Evolutionary conservation across 768 basidiomycete genomes (phyloP).

Genomic region (Mycena venus): DNA sequence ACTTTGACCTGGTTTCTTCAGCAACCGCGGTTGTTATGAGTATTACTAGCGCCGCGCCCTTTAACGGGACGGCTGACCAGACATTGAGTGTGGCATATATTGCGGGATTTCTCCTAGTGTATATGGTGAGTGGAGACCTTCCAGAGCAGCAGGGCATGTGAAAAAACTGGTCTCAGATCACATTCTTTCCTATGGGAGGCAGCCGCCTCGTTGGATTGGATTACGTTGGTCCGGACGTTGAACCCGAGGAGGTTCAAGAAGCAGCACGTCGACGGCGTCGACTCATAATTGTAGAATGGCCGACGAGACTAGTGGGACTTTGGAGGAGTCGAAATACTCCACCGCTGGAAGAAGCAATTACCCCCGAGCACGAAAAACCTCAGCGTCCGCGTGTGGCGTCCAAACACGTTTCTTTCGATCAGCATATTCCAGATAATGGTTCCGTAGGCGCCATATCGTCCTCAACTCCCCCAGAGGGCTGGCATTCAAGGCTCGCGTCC

Average conservation of each 20-base stretch:
- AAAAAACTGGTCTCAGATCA: slow-evolving; percentile 54
- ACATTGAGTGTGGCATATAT: slow-evolving; percentile 79
- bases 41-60: slow-evolving; percentile 72
- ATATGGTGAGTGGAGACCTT: slow-evolving; percentile 56
- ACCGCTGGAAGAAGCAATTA: neutral
- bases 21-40: slow-evolving; percentile 77
- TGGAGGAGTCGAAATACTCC: neutral
- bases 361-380: slow-evolving; percentile 13
- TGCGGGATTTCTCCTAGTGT: slow-evolving; percentile 71
- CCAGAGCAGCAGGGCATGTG: neutral
- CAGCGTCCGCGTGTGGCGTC: neutral
- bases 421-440: neutral
- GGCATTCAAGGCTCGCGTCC: slow-evolving; percentile 18
- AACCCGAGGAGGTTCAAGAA: slow-evolving; percentile 67
- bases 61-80: slow-evolving; percentile 68
- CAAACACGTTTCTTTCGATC: slow-evolving; percentile 19
- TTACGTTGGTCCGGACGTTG: slow-evolving; percentile 73
- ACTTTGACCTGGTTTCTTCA: slow-evolving; percentile 37
- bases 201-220: slow-evolving; percentile 70
- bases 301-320: neutral
- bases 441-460: neutral
- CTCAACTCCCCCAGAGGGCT: neutral
- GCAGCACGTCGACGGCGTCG: slow-evolving; percentile 44
- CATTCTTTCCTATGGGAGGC: slow-evolving; percentile 76
- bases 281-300: slow-evolving; percentile 20